These are phyloP conservation scores for Aureobasidium sp. DNA, from an alignment of 2,329 filamentous ascomycete species.

Conservation along the genomic window DNA sequence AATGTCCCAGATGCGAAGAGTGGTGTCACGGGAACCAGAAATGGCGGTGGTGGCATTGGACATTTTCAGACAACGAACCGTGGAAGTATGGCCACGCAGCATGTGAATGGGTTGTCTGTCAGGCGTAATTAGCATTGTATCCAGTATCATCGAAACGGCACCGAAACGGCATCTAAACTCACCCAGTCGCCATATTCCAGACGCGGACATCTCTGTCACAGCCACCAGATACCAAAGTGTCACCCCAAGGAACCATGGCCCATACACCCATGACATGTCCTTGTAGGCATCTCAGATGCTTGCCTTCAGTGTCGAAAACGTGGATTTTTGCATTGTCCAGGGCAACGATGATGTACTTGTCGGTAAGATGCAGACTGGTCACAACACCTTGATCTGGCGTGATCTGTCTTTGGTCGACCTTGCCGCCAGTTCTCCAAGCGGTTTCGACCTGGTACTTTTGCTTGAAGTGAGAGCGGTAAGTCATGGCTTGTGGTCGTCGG, in stretches of 20 bases:
- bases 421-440: conserved; percentile 89
- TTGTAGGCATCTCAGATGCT: conserved; percentile 78
- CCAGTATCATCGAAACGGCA: neutral
- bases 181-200: conserved; percentile 93
- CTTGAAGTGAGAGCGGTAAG: conserved; percentile 96
- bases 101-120: conserved; percentile 54
- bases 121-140: neutral
- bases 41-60: conserved; percentile 89
- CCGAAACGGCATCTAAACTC: conserved; percentile 28
- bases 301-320: conserved; percentile 88
- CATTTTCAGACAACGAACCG: conserved; percentile 96
- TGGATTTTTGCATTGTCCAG: conserved; percentile 98
- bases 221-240: conserved; percentile 88
- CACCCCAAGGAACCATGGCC: conserved; percentile 98
- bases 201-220: conserved; percentile 95
- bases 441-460: conserved; percentile 95
- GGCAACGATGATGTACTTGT: conserved; percentile 95
- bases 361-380: conserved; percentile 85
- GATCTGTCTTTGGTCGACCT: conserved; percentile 74
- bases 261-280: conserved; percentile 99
- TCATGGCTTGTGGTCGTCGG: conserved; percentile 57
- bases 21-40: conserved; percentile 91
- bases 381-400: conserved; percentile 96
- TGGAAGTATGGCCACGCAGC: conserved; percentile 89
- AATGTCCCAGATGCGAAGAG: conserved; percentile 91